phyloP scores from a whole-genome alignment of 2,329 filamentous ascomycete species.

The Fusarium sp. region DNA sequence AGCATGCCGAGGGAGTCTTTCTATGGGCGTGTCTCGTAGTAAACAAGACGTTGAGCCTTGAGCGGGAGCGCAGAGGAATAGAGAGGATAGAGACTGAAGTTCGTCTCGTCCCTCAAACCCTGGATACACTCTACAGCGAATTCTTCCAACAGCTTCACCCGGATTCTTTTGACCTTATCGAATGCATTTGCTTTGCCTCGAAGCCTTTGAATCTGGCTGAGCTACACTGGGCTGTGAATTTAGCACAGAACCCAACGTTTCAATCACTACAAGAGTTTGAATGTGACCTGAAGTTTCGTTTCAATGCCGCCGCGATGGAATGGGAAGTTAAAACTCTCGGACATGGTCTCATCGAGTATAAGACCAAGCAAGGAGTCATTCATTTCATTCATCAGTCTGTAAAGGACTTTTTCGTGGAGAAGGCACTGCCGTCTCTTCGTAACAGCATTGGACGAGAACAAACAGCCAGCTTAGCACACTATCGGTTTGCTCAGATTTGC shows the following conservation, averaged over 20 bases:
- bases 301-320: neutral
- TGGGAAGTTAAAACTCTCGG: neutral
- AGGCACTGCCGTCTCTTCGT: neutral
- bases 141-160: conserved; percentile 36
- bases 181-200: neutral
- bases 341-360: neutral
- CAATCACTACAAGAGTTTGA: neutral
- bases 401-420: neutral
- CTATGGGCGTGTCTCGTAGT: conserved; percentile 53
- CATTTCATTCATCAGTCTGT: neutral
- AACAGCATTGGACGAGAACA: neutral
- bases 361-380: neutral
- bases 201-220: neutral
- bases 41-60: conserved; percentile 28
- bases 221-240: neutral
- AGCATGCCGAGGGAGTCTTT: conserved; percentile 50
- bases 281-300: neutral
- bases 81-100: conserved; percentile 41
- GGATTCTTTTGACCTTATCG: neutral
- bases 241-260: neutral
- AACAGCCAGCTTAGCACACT: neutral
- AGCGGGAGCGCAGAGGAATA: conserved; percentile 3
- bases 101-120: conserved; percentile 30
- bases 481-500: neutral
- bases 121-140: conserved; percentile 44